phyloP scores from a whole-genome alignment of 192 early-diverging fungal species.

The Helicostylum pulchrum region DNA sequence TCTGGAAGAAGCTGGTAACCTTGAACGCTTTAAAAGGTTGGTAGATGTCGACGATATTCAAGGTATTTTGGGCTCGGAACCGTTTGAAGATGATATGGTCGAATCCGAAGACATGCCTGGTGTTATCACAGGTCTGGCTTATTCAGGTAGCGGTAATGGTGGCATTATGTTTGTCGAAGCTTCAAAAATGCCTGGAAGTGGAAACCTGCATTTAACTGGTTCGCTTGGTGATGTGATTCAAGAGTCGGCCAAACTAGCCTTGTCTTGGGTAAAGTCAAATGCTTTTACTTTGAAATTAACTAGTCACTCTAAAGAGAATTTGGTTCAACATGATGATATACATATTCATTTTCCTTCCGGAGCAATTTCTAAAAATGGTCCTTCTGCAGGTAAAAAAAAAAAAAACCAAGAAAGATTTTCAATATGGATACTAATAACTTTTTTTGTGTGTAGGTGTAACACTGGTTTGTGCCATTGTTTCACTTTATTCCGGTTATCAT shows the following conservation, averaged over 20 bases:
- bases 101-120: conserved; percentile 60
- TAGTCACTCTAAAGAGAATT: conserved; percentile 39
- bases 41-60: conserved; percentile 53
- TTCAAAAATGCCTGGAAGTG: conserved; percentile 67
- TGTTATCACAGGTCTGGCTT: conserved; percentile 79
- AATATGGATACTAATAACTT: not conserved
- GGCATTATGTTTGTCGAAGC: conserved; percentile 78
- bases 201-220: conserved; percentile 59
- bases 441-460: conserved; percentile 45
- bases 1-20: conserved; percentile 40
- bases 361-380: conserved; percentile 81
- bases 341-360: conserved; percentile 86
- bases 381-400: conserved; percentile 44
- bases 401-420: too few relatives aligned
- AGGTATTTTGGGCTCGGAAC: conserved; percentile 63
- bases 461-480: conserved; percentile 72
- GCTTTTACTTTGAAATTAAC: conserved; percentile 54
- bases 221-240: conserved; percentile 82
- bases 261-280: conserved; percentile 74
- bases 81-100: conserved; percentile 57
- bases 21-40: conserved; percentile 40
- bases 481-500: conserved; percentile 56
- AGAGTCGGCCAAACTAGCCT: conserved; percentile 72
- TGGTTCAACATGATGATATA: conserved; percentile 47
- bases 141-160: conserved; percentile 66